phyloP scores from a whole-genome alignment of 345 rosid genomes.

The Arabidopsis thaliana region TAIR10.1 NC_003074.8:17127501-17128000 shows the following conservation, averaged over 20 bases:
- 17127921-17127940: too few species aligned
- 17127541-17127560: too few species aligned
- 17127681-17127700: conserved; percentile 7
- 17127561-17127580: too few species aligned
- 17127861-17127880: not conserved
- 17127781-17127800: conserved; percentile 13
- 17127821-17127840: conserved; percentile 1
- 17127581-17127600: not conserved
- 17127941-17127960: not conserved
- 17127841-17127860: conserved; percentile 6
- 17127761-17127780: conserved; percentile 49
- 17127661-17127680: not conserved
- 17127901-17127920: not conserved
- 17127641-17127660: not conserved
- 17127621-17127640: not conserved
- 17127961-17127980: not conserved
- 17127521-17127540: not conserved
- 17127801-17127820: not conserved
- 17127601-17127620: not conserved
- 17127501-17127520: not conserved
- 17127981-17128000: not conserved
- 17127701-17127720: conserved; percentile 47
- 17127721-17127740: conserved; percentile 60
- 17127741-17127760: conserved; percentile 67
- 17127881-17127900: not conserved